These are phyloP conservation scores for Xylaria scruposa DNA, from an alignment of 495 filamentous ascomycete species.

Conservation along the genomic window DNA sequence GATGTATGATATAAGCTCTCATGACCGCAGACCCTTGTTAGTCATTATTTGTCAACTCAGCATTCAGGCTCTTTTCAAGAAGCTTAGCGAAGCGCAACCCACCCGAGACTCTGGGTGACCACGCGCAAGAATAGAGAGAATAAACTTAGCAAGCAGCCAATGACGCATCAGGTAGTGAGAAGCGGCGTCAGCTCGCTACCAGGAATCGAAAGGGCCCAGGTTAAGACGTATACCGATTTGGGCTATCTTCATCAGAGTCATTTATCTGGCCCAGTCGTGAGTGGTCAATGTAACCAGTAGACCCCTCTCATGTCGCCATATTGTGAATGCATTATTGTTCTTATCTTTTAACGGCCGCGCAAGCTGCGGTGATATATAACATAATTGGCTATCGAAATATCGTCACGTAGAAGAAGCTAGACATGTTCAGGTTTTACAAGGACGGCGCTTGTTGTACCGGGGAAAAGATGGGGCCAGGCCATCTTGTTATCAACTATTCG, in stretches of 20 bases:
- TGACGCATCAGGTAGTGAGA: neutral
- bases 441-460: neutral
- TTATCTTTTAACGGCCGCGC: conserved; percentile 3
- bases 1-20: neutral
- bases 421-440: neutral
- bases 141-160: conserved; percentile 10
- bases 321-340: neutral
- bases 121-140: neutral
- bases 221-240: neutral
- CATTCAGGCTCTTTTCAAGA: conserved; percentile 24
- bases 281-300: neutral
- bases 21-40: neutral
- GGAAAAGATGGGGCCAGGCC: neutral
- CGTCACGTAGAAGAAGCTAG: neutral
- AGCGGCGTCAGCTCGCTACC: conserved; percentile 12
- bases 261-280: neutral
- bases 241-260: conserved; percentile 8
- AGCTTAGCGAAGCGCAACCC: conserved; percentile 6
- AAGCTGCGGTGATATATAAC: neutral
- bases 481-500: neutral
- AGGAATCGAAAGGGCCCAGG: neutral
- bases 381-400: neutral
- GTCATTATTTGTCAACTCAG: conserved; percentile 23
- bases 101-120: conserved; percentile 3
- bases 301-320: neutral